Evolutionary conservation across 2,329 filamentous ascomycete species (phyloP).

Genomic region (Pyricularia pennisetigena): DNA sequence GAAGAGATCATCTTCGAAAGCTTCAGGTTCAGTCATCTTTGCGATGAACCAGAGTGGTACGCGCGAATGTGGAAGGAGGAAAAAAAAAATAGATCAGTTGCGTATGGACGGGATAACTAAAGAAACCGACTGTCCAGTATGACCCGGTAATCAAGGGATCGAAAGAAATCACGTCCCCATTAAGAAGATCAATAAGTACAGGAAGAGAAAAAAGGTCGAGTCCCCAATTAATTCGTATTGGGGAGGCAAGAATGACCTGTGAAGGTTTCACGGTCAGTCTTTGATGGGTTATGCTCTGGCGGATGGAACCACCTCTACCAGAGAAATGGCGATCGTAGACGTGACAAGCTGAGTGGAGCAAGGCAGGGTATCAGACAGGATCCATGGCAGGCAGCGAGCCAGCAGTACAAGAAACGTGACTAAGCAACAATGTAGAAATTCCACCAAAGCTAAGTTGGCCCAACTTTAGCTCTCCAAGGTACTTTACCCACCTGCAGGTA

Average conservation of each 20-base stretch:
- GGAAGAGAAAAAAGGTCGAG: neutral
- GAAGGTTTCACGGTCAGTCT: neutral
- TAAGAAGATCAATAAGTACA: neutral
- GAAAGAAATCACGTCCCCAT: neutral
- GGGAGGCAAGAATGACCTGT: neutral
- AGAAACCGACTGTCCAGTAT: neutral
- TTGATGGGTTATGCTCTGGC: neutral
- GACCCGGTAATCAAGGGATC: neutral
- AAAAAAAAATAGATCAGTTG: neutral
- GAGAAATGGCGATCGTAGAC: neutral
- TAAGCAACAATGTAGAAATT: neutral
- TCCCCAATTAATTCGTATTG: neutral
- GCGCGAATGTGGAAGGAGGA: neutral
- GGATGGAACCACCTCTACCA: neutral
- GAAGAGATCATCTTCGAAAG: slow-evolving; percentile 82
- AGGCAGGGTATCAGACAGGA: neutral
- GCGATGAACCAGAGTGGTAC: neutral
- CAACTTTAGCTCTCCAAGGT: too few species aligned
- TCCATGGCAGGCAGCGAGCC: neutral
- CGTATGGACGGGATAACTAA: neutral
- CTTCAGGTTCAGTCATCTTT: slow-evolving; percentile 63
- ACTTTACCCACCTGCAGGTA: too few species aligned
- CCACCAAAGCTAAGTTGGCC: neutral
- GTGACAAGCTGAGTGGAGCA: neutral
- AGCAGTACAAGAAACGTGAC: neutral